These are phyloP conservation scores for Letharia columbiana DNA, from an alignment of 495 filamentous ascomycete genomes.

Conservation along the genomic window DNA sequence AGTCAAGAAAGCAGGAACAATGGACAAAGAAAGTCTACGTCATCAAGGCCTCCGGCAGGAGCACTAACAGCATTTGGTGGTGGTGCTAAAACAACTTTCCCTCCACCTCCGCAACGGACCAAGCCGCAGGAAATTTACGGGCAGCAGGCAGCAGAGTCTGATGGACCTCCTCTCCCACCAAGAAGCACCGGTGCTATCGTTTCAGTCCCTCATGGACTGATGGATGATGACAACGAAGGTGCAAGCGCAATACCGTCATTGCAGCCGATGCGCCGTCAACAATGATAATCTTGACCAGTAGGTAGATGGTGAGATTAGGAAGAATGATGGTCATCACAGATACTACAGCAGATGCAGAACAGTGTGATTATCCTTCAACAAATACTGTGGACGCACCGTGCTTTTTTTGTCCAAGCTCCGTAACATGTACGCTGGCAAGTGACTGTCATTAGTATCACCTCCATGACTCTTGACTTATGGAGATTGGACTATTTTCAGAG, in stretches of 20 bases:
- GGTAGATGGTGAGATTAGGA: not conserved
- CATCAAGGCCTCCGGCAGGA: not conserved
- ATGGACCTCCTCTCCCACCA: constrained; percentile 12
- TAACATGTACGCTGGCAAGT: not conserved
- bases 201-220: constrained; percentile 5
- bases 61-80: not conserved
- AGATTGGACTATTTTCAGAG: not conserved
- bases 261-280: constrained; percentile 16
- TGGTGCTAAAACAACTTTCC: not conserved
- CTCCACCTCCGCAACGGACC: constrained; percentile 9
- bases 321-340: not conserved
- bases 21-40: not conserved
- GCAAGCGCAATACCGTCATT: constrained; percentile 22
- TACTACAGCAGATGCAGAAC: not conserved
- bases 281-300: not conserved
- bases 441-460: not conserved
- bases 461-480: not conserved
- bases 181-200: not conserved
- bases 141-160: constrained; percentile 2
- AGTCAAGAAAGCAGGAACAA: constrained; percentile 1
- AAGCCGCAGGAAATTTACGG: not conserved
- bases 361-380: not conserved
- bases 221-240: constrained; percentile 25
- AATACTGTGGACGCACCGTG: not conserved
- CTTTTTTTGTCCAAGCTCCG: not conserved